Conservation (phyloP, 805 yeast species). For the Barnettozyma wickerhamii region DNA sequence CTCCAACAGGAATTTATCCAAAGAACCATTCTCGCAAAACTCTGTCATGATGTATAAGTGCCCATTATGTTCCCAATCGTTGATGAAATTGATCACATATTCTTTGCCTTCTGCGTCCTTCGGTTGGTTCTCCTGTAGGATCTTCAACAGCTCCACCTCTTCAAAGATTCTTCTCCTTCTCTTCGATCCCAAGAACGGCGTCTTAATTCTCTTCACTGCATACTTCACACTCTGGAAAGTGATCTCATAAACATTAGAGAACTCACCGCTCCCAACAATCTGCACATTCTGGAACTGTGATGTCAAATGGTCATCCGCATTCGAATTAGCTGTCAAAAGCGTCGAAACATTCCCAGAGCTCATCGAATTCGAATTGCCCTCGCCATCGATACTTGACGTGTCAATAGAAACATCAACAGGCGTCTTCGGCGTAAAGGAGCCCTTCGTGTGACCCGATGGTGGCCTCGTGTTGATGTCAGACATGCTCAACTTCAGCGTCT, state of each 20-base stretch:
- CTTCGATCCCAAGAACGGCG: conserved; percentile 51
- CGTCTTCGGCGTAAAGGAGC: conserved; percentile 28
- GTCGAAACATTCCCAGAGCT: conserved; percentile 19
- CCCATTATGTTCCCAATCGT: conserved; percentile 79
- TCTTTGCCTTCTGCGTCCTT: conserved; percentile 60
- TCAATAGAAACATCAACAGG: conserved; percentile 23
- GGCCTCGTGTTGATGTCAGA: conserved; percentile 1
- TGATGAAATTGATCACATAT: conserved; percentile 71
- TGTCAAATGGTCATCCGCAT: conserved; percentile 38
- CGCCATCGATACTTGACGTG: conserved; percentile 15
- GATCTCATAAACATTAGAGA: conserved; percentile 83
- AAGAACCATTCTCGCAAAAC: conserved; percentile 89
- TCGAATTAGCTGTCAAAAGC: conserved; percentile 20
- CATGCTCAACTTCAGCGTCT: conserved; percentile 13
- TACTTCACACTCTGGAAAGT: conserved; percentile 59
- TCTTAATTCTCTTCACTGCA: conserved; percentile 86
- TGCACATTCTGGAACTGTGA: conserved; percentile 58
- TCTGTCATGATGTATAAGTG: conserved; percentile 90
- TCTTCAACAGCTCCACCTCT: conserved; percentile 68
- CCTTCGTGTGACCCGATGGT: conserved; percentile 19
- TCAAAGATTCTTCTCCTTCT: conserved; percentile 61
- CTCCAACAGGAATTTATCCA: conserved; percentile 75
- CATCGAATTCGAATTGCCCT: conserved; percentile 20
- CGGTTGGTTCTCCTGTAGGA: conserved; percentile 36
- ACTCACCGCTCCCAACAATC: conserved; percentile 80